Base-by-base conservation (phyloP, 106 monocot genomes). In the Vanilla planifolia region DNA sequence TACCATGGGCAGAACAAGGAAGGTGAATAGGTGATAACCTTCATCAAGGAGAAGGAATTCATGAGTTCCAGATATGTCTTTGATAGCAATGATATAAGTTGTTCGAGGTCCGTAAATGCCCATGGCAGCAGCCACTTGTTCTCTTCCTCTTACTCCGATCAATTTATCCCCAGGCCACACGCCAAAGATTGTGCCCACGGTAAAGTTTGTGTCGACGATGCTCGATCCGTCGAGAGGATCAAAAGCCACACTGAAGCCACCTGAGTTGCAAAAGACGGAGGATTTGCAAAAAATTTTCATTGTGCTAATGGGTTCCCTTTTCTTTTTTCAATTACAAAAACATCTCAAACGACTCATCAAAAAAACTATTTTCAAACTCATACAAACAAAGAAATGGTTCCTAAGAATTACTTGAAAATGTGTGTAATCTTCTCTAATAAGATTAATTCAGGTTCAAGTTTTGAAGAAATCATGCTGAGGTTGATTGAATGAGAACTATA, bases 11-110 rank as follows among this genome's bases (percentile, higher is more conserved):
- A n/a, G n/a, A n/a, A n/a, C n/a, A n/a, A n/a, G 25, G 52, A 33
- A 36, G 11, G 9, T 28, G 39, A 15, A 2, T 6, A 60, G 28
- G 14, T 14, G 48, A 21, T 28, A 16, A 89, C 85, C 93, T 48
- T 95, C 95, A 44, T 95, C 95, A 10, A 95, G 79, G 21, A 95
- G 90, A 66, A 95, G 95, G 76, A 95, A 95, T 48, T 90, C 95
- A 40, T 95, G 90, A 19, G 95, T 90, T 63, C 95, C 95, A 8
- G 95, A 90, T 57, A 28, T 60, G 55, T 90, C 95, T 64, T 90
- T 90, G 8, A 95, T 76, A 28, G 95, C 95, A 25, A 95, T 32
- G 35, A 95, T 61, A 44, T 95, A 95, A 17, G 95, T 90, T 0
- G 90, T 95, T 10, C 90, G 86, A 64, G 95, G 95, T 51, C 95